Conservation (phyloP, 2,329 filamentous ascomycete genomes). For the Elsinoe arachidis region DNA sequence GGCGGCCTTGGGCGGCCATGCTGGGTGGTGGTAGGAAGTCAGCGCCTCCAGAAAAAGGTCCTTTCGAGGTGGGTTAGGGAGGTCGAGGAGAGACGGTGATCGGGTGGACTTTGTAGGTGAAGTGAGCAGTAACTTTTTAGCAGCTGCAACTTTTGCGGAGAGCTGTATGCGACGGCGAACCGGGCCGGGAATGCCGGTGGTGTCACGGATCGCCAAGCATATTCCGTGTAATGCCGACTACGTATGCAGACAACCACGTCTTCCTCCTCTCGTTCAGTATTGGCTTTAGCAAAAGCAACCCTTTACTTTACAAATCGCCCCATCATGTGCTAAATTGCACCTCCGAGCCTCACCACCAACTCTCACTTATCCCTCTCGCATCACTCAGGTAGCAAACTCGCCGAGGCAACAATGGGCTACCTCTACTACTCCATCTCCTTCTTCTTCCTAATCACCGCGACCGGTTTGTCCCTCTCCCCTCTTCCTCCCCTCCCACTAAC, state of each 20-base stretch:
- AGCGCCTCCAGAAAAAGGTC: neutral
- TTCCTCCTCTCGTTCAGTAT: neutral
- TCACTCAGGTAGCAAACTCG: no score
- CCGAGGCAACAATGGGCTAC: constrained; percentile 55
- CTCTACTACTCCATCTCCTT: constrained; percentile 71
- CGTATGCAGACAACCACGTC: neutral
- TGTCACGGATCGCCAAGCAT: neutral
- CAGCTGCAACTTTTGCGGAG: neutral
- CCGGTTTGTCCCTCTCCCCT: constrained; percentile 42
- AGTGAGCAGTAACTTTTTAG: neutral
- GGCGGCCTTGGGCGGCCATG: constrained; percentile 15
- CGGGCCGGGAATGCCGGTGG: neutral
- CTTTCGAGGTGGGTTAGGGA: no score
- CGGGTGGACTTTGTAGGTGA: neutral
- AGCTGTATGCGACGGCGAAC: neutral
- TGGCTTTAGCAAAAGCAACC: no score
- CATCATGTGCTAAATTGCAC: neutral
- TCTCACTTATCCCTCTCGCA: neutral
- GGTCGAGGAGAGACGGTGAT: no score
- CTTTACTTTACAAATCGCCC: neutral
- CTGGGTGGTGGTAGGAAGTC: neutral
- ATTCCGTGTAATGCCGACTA: neutral
- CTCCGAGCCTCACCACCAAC: neutral
- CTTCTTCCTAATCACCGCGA: constrained; percentile 60
- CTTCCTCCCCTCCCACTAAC: constrained; percentile 16